A percentile compares a stretch with the other conserved stretches of the same genome.
Conservation (phyloP, 768 basidiomycete genomes). For the Hydnomerulius pinastri region DNA sequence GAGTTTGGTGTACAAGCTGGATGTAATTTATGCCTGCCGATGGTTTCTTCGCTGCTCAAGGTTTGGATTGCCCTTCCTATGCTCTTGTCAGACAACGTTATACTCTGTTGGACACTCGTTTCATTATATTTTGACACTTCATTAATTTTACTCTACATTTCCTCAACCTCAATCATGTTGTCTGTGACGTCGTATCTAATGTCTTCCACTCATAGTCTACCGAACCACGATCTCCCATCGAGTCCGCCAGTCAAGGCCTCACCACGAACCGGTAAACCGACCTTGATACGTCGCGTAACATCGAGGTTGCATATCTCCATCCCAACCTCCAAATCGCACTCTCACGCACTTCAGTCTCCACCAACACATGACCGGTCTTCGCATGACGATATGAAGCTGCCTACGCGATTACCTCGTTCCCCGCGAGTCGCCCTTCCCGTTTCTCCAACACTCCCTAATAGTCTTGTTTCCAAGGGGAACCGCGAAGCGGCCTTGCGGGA, state of each 20-base stretch:
- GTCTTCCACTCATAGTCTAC: neutral
- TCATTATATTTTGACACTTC: neutral
- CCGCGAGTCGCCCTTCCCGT: neutral
- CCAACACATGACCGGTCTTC: constrained; percentile 15
- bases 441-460: constrained; percentile 22
- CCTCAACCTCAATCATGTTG: neutral
- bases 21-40: neutral
- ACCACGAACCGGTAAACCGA: constrained; percentile 10
- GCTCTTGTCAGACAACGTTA: neutral
- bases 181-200: neutral
- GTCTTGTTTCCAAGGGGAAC: constrained; percentile 21
- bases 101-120: neutral
- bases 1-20: neutral
- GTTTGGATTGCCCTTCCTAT: neutral
- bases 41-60: neutral
- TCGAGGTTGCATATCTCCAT: constrained; percentile 29
- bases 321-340: constrained; percentile 8
- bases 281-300: constrained; percentile 31
- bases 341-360: constrained; percentile 9
- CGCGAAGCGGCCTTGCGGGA: constrained; percentile 59
- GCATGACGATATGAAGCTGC: neutral
- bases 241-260: neutral
- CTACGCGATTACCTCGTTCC: constrained; percentile 3
- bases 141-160: neutral
- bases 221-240: neutral